phyloP scores from a whole-genome alignment of 441 rosid species.

The Capsella rubella region DNA sequence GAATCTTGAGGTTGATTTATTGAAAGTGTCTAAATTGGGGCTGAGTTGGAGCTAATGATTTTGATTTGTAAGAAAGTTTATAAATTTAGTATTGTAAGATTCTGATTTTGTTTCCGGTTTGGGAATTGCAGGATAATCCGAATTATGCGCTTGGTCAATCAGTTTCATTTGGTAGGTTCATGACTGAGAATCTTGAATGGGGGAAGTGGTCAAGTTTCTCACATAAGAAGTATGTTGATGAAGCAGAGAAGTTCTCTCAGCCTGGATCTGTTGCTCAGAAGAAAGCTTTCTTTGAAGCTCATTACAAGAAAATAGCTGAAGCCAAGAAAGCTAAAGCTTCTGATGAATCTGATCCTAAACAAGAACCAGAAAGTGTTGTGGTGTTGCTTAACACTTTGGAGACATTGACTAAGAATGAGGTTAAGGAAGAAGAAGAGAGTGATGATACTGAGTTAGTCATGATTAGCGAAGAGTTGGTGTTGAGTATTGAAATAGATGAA shows the following conservation, averaged over 20 bases:
- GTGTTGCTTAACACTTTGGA: constrained; percentile 43
- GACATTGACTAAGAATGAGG: constrained; percentile 36
- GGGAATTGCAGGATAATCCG: constrained; percentile 55
- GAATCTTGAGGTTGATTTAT: constrained; percentile 1
- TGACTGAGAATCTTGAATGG: constrained; percentile 69
- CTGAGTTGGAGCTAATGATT: neutral
- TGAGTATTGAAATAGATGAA: constrained; percentile 15
- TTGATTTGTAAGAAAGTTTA: constrained; percentile 20
- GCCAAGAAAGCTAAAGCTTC: constrained; percentile 56
- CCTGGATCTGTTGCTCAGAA: constrained; percentile 84
- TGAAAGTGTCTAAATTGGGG: constrained; percentile 10
- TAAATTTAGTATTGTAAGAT: constrained; percentile 26
- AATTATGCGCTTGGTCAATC: constrained; percentile 57
- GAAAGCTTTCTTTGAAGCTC: constrained; percentile 81
- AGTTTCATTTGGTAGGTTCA: constrained; percentile 67
- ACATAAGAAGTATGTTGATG: constrained; percentile 70
- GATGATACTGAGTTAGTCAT: neutral
- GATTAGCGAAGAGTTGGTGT: constrained; percentile 25
- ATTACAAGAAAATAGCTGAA: constrained; percentile 62
- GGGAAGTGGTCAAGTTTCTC: constrained; percentile 78
- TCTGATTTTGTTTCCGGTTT: neutral
- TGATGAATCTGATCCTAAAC: constrained; percentile 4
- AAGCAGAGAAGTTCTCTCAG: constrained; percentile 66
- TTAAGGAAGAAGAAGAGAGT: constrained; percentile 33
- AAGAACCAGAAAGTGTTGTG: constrained; percentile 32